Base-by-base conservation (phyloP, 2,329 filamentous ascomycete genomes). In the Phyllosticta citribraziliensis region DNA sequence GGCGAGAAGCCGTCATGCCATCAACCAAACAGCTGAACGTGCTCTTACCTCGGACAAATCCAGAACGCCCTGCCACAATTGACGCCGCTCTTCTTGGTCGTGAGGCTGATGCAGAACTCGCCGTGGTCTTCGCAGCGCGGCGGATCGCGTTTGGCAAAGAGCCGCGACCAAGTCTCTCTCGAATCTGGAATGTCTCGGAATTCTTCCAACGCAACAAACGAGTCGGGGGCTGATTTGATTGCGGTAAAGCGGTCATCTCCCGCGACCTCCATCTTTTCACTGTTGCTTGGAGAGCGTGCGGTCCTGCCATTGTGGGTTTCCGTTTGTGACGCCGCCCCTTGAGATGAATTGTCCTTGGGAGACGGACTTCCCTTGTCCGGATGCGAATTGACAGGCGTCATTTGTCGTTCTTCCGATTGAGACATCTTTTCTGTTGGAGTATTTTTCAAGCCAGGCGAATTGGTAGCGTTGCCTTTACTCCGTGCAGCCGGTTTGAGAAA, bases 71-170 rank as follows among this genome's bases (percentile, higher is more conserved):
- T 75, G 0, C 85, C 85, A 65, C 81, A 87, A 69, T 97, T 99
- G 64, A 89, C 77, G 1, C 94, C 94, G 0, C 90, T 81, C 70
- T 97, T 97, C 77, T 93, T 97, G 0, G 92, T 96, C 19, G 86
- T 82, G 57, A 93, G 77, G 65, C 82, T 89, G 65, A 91, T 88
- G 73, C 94, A 97, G 2, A 89, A 88, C 67, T 97, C 92, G 58
- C 85, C 80, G 70, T 99, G 94, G 55, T 77, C 76, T 67, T 97
- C 91, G 70, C 94, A 99, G 62, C 82, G 83, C 1, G 94, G 94
- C 1, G 84, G 80, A 1, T 84, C 76, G 61, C 88, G 86, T 72
- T 88, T 91, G 17, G 86, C 84, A 64, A 97, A 86, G 14, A 97
- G 79, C 70, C 88, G 91, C 4, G 85, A 86, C 94, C 94, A 97